Conservation (phyloP, 2,329 filamentous ascomycete species). For the Fusarium sp. region DNA sequence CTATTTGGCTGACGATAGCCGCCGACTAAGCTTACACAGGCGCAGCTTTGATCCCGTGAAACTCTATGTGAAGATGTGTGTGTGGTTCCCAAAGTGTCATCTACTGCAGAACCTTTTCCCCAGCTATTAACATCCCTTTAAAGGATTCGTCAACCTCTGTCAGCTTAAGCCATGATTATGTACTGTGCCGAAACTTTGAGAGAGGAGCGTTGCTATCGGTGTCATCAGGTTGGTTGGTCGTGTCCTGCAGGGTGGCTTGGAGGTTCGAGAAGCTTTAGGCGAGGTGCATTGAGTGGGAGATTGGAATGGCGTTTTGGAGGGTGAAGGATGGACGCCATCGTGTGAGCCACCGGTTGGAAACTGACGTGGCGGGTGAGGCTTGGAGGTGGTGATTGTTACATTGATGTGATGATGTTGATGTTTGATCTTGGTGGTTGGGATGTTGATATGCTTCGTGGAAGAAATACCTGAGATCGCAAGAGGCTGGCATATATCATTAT, state of each 20-base stretch:
- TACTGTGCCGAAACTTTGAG: background rate
- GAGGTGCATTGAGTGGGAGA: background rate
- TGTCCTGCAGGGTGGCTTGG: background rate
- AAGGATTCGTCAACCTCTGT: background rate
- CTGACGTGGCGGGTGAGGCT: background rate
- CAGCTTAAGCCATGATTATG: background rate
- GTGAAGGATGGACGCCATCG: background rate
- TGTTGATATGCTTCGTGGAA: background rate
- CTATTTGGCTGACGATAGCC: background rate
- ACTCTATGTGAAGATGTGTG: background rate
- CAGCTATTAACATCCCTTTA: background rate
- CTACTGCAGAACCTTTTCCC: background rate
- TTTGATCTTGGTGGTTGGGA: background rate
- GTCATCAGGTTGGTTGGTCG: background rate
- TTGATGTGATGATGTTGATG: background rate
- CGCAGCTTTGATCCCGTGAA: background rate
- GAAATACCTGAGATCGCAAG: accelerated
- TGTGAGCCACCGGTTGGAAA: background rate
- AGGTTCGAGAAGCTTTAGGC: background rate
- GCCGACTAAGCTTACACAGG: background rate
- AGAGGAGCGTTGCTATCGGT: background rate
- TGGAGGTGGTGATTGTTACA: background rate
- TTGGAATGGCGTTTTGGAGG: background rate
- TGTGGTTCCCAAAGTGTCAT: background rate
- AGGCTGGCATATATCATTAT: background rate